phyloP scores from a whole-genome alignment of 257 asterid species.

The Nicotiana knightiana region DNA sequence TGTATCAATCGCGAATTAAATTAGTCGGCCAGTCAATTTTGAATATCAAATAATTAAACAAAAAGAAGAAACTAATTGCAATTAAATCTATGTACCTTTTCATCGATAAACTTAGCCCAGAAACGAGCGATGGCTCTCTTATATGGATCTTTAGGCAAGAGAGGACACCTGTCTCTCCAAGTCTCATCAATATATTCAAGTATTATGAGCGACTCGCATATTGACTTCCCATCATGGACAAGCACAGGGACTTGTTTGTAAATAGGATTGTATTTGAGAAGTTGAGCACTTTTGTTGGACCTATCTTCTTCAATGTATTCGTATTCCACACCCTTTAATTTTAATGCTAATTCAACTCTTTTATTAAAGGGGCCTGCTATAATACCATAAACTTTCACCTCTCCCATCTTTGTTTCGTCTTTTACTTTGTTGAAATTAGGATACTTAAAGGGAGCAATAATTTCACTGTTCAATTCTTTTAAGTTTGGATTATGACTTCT shows the following conservation, averaged over 20 bases:
- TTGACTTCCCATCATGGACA: slow-evolving; percentile 6
- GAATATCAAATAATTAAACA: background rate
- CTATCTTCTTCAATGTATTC: slow-evolving; percentile 8
- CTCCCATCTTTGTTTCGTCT: background rate
- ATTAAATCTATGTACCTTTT: background rate
- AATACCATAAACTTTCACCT: slow-evolving; percentile 6
- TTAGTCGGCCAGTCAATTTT: background rate
- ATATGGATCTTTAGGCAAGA: slow-evolving; percentile 3
- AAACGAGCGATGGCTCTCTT: background rate
- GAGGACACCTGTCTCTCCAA: background rate
- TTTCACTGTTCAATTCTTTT: background rate
- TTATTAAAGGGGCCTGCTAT: background rate
- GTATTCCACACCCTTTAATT: background rate
- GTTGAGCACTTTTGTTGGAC: background rate
- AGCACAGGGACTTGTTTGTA: slow-evolving; percentile 4
- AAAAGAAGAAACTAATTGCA: background rate
- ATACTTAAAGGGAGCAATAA: background rate
- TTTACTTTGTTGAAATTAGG: background rate
- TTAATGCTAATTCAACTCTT: slow-evolving; percentile 5
- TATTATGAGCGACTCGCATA: background rate
- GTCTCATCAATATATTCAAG: slow-evolving; percentile 9
- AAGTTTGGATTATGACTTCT: background rate
- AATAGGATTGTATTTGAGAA: background rate
- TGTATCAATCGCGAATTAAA: background rate
- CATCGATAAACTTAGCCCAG: background rate